phyloP scores from a whole-genome alignment of 495 filamentous ascomycete species.

The Hypoxylon fuscum region DNA sequence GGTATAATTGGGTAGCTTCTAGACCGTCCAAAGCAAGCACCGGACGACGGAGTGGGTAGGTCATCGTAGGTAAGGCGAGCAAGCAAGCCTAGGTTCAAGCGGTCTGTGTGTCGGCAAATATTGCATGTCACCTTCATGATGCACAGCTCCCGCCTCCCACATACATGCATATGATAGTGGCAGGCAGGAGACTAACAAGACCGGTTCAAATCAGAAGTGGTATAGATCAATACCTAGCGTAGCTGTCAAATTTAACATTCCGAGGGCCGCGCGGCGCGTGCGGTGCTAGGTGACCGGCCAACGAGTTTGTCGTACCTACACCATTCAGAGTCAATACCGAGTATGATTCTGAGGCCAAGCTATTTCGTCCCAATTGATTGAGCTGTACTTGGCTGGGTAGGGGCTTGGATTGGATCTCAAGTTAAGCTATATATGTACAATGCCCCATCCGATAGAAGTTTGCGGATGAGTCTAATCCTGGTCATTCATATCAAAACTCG shows the following conservation, averaged over 20 bases:
- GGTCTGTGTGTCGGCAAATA: constrained; percentile 24
- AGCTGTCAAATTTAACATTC: constrained; percentile 14
- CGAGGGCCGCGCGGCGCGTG: constrained; percentile 15
- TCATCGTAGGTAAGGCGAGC: constrained; percentile 1
- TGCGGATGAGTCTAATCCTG: not conserved
- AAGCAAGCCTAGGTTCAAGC: constrained; percentile 11
- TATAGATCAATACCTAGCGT: constrained; percentile 20
- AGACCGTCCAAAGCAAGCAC: constrained; percentile 1
- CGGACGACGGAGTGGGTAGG: constrained; percentile 18
- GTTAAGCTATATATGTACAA: too few relatives aligned
- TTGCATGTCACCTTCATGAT: constrained; percentile 25
- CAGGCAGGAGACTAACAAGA: not conserved
- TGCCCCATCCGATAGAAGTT: not conserved
- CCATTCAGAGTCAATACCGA: not conserved
- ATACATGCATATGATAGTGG: constrained; percentile 9
- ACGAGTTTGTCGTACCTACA: not conserved
- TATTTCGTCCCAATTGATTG: not conserved
- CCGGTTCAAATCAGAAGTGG: constrained; percentile 10
- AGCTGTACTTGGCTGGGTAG: not conserved
- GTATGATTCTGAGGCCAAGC: not conserved
- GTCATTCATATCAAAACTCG: constrained; percentile 7
- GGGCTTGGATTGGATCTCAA: not conserved
- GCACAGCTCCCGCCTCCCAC: constrained; percentile 25
- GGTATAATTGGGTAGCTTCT: constrained; percentile 9
- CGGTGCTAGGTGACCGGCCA: not conserved